Base-by-base conservation (phyloP, 352 stramenopile genomes). In the Aphanomyces euteiches region DNA sequence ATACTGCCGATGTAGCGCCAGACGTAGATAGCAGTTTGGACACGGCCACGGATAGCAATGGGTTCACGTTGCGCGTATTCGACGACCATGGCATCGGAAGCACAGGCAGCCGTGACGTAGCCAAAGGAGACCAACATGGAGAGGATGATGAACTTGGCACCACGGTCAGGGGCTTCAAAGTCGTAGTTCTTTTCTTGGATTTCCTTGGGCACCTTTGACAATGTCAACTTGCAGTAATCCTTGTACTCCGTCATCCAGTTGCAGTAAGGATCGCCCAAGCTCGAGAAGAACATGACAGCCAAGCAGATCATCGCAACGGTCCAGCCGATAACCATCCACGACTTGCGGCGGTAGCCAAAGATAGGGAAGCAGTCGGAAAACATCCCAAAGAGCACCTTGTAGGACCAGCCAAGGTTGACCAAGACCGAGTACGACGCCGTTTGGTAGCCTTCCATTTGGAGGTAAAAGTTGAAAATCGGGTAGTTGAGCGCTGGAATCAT, bases 311-410 rank as follows among this genome's bases (percentile, higher is more conserved):
- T 56, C 6, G 60, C 43, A 37, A 67, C 21, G 37, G 60, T 57
- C 79, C 79, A 86, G 47, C 79, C 79, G 53, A 86, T 70, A 67
- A 84, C 70, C 73, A 86, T 84, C 69, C 79, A 86, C 41, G 79
- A 78, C 13, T 77, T 77, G 56, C 79, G 78, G 43, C 79, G 79
- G 69, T 82, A 83, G 36, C 79, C 79, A 60, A 75, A 69, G 63
- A 89, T 75, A 21, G 79, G 79, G 6, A 81, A 39, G 63, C 76
- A 84, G 71, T 86, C 79, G 4, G 76, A 83, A 34, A 81, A 65
- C 19, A 86, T 77, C 15, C 77, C 78, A 72, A 81, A 82, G 47
- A 85, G 82, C 13, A 84, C 72, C 65, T 84, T 86, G 77, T 82
- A 79, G 6, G 75, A 84, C 79, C 79, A 86, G 40, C 78, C 77